Evolutionary conservation across 257 asterid genomes (phyloP).

Genomic region (Lycium ferocissimum): DNA sequence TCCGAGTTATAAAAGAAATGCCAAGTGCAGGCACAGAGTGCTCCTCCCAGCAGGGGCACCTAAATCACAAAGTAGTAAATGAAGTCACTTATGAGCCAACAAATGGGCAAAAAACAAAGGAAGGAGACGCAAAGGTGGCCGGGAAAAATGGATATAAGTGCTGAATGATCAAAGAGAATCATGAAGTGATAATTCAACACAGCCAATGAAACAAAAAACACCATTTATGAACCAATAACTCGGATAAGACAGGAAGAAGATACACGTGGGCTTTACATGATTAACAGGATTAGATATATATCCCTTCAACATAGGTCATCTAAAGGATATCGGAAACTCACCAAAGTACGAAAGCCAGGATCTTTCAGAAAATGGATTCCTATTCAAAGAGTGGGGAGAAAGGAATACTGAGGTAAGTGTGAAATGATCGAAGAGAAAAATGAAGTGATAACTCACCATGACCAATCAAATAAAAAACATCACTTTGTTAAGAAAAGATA

Average conservation of each 20-base stretch:
- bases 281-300: too few relatives aligned
- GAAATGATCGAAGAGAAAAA: background rate
- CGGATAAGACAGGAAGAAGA: background rate
- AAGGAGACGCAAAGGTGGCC: background rate
- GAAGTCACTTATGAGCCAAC: background rate
- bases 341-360: too few relatives aligned
- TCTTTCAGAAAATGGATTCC: too few relatives aligned
- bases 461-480: background rate
- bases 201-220: background rate
- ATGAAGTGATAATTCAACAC: background rate
- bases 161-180: background rate
- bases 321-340: too few relatives aligned
- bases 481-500: background rate
- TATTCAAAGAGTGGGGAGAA: too few relatives aligned
- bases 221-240: background rate
- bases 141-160: background rate
- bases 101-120: too few relatives aligned
- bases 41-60: conserved; percentile 99
- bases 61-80: conserved; percentile 41
- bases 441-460: background rate
- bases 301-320: too few relatives aligned
- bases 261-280: too few relatives aligned
- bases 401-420: background rate
- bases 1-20: conserved; percentile 97
- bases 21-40: conserved; percentile 98